Evolutionary conservation across 2,329 filamentous ascomycete species (phyloP).

Genomic region (Hypoxylon sp.): DNA sequence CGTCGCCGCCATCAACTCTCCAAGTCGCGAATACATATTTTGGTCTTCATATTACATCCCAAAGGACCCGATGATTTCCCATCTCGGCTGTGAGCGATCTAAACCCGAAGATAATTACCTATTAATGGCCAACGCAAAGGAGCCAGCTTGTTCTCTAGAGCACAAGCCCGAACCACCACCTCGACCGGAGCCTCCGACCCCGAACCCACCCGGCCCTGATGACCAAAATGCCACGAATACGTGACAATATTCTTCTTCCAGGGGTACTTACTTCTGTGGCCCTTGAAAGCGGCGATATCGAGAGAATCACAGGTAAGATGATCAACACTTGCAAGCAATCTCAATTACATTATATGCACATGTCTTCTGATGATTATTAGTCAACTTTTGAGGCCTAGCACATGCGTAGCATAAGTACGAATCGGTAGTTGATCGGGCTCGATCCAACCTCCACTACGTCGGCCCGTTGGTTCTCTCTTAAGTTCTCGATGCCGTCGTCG

Average conservation of each 20-base stretch:
- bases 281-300: conserved; percentile 20
- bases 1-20: conserved; percentile 13
- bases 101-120: conserved; percentile 11
- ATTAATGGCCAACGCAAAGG: conserved; percentile 24
- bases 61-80: conserved; percentile 29
- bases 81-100: conserved; percentile 8
- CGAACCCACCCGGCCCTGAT: conserved; percentile 50
- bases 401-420: conserved; percentile 7
- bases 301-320: conserved; percentile 27
- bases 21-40: conserved; percentile 16
- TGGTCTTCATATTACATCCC: conserved; percentile 14
- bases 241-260: conserved; percentile 23
- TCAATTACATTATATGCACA: conserved; percentile 16
- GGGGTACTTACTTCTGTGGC: conserved; percentile 6
- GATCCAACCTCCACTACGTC: background rate
- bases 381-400: conserved; percentile 6
- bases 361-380: conserved; percentile 28
- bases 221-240: conserved; percentile 32
- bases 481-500: conserved; percentile 1
- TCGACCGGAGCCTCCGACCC: conserved; percentile 52
- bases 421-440: background rate
- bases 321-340: conserved; percentile 1
- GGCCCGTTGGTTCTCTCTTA: background rate
- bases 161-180: conserved; percentile 53
- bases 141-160: conserved; percentile 18